Conservation (phyloP, 305 asterid genomes). For the Solanum hybrid region DNA sequence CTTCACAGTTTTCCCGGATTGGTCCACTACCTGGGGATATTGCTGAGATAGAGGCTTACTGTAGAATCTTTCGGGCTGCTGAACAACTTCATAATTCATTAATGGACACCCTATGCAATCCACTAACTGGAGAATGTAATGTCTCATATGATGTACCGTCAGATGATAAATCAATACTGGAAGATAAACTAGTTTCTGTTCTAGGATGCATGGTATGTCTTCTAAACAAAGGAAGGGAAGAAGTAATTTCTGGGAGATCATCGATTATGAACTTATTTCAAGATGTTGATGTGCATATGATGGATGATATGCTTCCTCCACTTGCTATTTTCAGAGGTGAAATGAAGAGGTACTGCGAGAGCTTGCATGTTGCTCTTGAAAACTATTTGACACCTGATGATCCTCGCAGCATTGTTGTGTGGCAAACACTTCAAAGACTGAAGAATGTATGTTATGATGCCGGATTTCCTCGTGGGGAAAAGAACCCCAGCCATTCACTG, state of each 20-base stretch:
- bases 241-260: slow-evolving; percentile 78
- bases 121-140: slow-evolving; percentile 81
- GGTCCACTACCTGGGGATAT: slow-evolving; percentile 98
- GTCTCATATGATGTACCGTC: slow-evolving; percentile 75
- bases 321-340: slow-evolving; percentile 88
- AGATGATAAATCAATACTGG: slow-evolving; percentile 71
- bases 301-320: slow-evolving; percentile 73
- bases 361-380: slow-evolving; percentile 89
- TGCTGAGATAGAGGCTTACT: slow-evolving; percentile 96
- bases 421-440: slow-evolving; percentile 86
- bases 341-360: slow-evolving; percentile 96
- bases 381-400: slow-evolving; percentile 76
- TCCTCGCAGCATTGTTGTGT: slow-evolving; percentile 59
- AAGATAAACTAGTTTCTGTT: slow-evolving; percentile 85
- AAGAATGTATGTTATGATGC: slow-evolving; percentile 84
- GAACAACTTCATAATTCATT: slow-evolving; percentile 81
- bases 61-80: slow-evolving; percentile 93
- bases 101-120: slow-evolving; percentile 90
- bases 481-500: slow-evolving; percentile 63
- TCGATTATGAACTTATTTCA: slow-evolving; percentile 55
- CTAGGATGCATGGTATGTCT: slow-evolving; percentile 99
- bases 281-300: slow-evolving; percentile 37
- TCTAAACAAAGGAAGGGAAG: slow-evolving; percentile 89
- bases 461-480: slow-evolving; percentile 74
- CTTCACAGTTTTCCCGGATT: slow-evolving; percentile 57